Evolutionary conservation across 345 rosid genomes (phyloP).

Genomic region (Geranium brycei): DNA sequence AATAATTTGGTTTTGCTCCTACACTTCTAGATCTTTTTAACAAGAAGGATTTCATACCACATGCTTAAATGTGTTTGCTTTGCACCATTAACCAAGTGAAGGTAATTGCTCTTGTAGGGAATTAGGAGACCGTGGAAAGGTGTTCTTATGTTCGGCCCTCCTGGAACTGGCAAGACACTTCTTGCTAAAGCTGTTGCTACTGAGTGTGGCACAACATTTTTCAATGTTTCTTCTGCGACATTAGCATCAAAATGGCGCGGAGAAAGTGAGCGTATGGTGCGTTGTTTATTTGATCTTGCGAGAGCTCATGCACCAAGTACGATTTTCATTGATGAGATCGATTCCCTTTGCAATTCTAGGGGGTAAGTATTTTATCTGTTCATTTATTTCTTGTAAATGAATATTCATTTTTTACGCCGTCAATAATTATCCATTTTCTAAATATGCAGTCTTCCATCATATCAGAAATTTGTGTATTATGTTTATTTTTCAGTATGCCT

Average conservation of each 20-base stretch:
- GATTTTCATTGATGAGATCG: constrained; percentile 92
- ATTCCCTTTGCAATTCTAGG: constrained; percentile 89
- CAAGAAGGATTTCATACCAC: background rate
- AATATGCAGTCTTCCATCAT: too few relatives aligned
- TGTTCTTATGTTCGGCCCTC: constrained; percentile 98
- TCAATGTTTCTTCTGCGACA: constrained; percentile 93
- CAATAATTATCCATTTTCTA: background rate
- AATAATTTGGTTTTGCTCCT: background rate
- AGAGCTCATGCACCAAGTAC: constrained; percentile 98
- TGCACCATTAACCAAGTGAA: background rate
- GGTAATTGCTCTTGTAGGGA: constrained; percentile 38
- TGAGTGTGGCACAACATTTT: constrained; percentile 93
- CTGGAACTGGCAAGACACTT: constrained; percentile 94
- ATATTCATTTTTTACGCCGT: too few relatives aligned
- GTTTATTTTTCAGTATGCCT: background rate
- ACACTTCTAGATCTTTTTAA: background rate
- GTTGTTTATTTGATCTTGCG: constrained; percentile 88
- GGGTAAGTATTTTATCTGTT: constrained; percentile 41
- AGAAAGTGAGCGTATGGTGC: constrained; percentile 97
- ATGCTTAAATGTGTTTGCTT: background rate
- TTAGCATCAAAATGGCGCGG: constrained; percentile 98
- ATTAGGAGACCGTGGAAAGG: constrained; percentile 99
- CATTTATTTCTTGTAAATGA: background rate
- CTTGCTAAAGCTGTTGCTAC: constrained; percentile 98
- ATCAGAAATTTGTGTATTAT: background rate